phyloP scores from a whole-genome alignment of 2,329 filamentous ascomycete species.

The Cordyceps cateniannulata region DNA sequence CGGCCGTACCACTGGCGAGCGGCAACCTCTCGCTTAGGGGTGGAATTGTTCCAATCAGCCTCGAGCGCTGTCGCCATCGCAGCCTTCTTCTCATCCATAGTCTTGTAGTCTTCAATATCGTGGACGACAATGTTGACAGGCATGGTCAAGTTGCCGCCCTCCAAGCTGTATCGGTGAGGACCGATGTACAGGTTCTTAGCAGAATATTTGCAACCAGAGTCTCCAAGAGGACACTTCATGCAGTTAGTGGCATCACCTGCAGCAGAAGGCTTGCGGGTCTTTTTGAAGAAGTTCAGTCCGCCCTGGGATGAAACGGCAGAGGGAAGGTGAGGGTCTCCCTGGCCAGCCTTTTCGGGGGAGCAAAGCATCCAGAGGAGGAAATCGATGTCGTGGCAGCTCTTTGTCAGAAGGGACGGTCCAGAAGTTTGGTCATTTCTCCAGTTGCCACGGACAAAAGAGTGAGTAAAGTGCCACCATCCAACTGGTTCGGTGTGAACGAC shows the following conservation, averaged over 20 bases:
- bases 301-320: slow-evolving; percentile 70
- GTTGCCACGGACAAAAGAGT: slow-evolving; percentile 87
- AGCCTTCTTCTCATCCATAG: slow-evolving; percentile 30
- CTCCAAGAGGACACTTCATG: slow-evolving; percentile 60
- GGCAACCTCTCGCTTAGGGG: slow-evolving; percentile 39
- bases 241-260: slow-evolving; percentile 83
- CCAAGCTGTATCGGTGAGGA: slow-evolving; percentile 51
- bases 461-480: slow-evolving; percentile 92
- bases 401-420: slow-evolving; percentile 82
- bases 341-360: slow-evolving; percentile 50
- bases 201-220: slow-evolving; percentile 74
- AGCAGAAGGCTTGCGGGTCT: slow-evolving; percentile 63
- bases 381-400: slow-evolving; percentile 95
- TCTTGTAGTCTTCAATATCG: slow-evolving; percentile 75
- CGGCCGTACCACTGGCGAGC: slow-evolving; percentile 74
- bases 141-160: slow-evolving; percentile 65
- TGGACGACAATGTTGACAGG: slow-evolving; percentile 85
- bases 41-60: slow-evolving; percentile 48
- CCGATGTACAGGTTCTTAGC: slow-evolving; percentile 78
- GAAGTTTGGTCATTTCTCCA: slow-evolving; percentile 76
- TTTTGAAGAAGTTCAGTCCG: slow-evolving; percentile 70
- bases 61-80: slow-evolving; percentile 38
- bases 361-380: slow-evolving; percentile 86
- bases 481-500: slow-evolving; percentile 91
- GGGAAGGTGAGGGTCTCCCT: slow-evolving; percentile 61